These are phyloP conservation scores for Glycine tomentella DNA, from an alignment of 306 rosid species.

Conservation along the genomic window DNA sequence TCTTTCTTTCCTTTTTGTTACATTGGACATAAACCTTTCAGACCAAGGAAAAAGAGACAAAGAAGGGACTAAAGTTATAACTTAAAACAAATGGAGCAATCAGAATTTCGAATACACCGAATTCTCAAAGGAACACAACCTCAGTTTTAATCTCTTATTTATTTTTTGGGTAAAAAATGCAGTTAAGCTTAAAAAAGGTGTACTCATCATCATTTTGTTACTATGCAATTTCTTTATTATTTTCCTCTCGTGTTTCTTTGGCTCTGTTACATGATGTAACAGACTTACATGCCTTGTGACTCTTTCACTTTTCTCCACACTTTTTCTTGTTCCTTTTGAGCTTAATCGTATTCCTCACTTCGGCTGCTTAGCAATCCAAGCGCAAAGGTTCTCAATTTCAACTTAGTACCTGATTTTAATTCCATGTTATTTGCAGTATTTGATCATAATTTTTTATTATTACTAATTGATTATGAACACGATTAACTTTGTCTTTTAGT, in stretches of 20 bases:
- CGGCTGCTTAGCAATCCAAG: background rate
- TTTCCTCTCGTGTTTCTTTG: background rate
- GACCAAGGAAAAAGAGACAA: no score
- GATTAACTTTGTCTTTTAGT: background rate
- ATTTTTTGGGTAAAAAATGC: no score
- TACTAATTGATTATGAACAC: background rate
- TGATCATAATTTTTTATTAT: background rate
- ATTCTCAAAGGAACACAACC: no score
- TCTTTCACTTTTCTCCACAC: background rate
- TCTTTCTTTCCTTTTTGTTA: no score
- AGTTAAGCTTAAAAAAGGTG: no score
- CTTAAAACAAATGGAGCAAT: no score
- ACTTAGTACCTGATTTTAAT: background rate
- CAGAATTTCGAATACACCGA: no score
- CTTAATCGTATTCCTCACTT: constrained; percentile 7
- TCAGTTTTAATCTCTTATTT: no score
- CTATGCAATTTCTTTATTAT: constrained; percentile 1
- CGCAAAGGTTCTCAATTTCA: constrained; percentile 30
- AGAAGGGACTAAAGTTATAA: no score
- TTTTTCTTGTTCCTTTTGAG: background rate
- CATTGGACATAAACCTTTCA: no score
- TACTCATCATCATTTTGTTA: constrained; percentile 18
- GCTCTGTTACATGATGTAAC: background rate
- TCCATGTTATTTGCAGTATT: background rate
- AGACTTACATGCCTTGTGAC: no score